Evolutionary conservation across 768 basidiomycete genomes (phyloP), one percentile per base, ranked within the genome.

Genomic region (Hemileccinum rubropunctum): DNA sequence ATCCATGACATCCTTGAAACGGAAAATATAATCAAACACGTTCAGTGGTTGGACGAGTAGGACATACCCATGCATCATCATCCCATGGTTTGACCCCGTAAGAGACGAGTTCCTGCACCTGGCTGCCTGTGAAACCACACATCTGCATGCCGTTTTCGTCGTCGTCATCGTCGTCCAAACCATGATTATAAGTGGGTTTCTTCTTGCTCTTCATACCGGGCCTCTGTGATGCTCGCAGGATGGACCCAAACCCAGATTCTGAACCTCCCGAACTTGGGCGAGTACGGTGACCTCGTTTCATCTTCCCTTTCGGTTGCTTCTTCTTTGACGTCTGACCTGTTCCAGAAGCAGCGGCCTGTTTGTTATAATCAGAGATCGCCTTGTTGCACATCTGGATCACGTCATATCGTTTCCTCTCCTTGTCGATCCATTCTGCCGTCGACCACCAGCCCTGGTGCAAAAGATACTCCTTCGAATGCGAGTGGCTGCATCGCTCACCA

Each of bases 61-160:
- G 35, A 61, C 71, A 17, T 52, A 75, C 75, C 52, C 59, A 51
- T 42, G 74, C 72, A 55, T 75, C 69, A 7, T 74, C 71, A 10
- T 78, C 75, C 73, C 75, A 76, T 6, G 76, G 74, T 44, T 69
- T 75, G n/a, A 75, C 70, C 3, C 73, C 74, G 18, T 75, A 67
- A 27, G 44, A 60, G 13, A 69, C 23, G n/a, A 74, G 59, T 50
- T 74, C 73, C 11, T 67, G 49, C 42, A 66, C 50, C 14, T 73
- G 62, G 36, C 63, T 65, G 6, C 71, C 55, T 11, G 69, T 69
- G 58, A 71, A 73, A 1, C 45, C 47, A n/a, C n/a, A n/a, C n/a
- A n/a, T n/a, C 30, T 1, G 45, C 47, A 41, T 48, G 18, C 30
- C 51, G 35, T 30, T 20, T 30, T 42, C 37, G 20, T 48, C 28